These are phyloP conservation scores for Sclerotinia sclerotiorum DNA, from an alignment of 2,329 filamentous ascomycete species.

Conservation along the genomic window DNA sequence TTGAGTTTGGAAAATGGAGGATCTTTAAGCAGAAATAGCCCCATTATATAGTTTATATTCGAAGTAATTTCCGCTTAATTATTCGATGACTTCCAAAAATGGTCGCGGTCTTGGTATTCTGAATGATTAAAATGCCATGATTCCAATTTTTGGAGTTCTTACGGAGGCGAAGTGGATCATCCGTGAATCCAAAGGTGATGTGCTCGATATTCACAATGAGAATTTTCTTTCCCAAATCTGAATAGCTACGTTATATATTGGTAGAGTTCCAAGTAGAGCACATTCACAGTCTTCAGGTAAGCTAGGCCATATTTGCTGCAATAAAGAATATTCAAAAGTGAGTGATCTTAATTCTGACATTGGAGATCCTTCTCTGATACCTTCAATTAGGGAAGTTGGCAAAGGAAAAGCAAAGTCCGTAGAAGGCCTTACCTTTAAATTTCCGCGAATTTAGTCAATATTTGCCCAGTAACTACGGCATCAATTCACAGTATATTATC, in stretches of 20 bases:
- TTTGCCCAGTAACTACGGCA: too few species aligned
- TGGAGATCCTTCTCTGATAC: not conserved
- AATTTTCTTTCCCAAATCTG: not conserved
- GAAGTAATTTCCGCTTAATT: rapidly evolving
- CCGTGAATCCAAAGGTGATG: not conserved
- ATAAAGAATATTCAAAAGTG: not conserved
- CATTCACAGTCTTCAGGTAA: not conserved
- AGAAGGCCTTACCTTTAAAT: too few species aligned
- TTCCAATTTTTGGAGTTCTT: too few species aligned
- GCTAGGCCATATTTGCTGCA: not conserved
- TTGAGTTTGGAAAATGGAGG: not conserved
- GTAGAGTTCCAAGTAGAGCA: not conserved
- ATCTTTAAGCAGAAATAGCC: not conserved
- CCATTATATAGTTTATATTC: not conserved
- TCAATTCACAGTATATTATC: too few species aligned
- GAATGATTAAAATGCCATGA: too few species aligned
- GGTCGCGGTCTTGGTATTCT: too few species aligned
- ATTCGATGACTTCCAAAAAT: not conserved
- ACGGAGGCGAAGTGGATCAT: too few species aligned
- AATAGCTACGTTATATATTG: not conserved
- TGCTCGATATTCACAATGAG: not conserved
- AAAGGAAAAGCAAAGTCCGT: too few species aligned
- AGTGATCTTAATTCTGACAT: not conserved
- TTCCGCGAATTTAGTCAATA: too few species aligned
- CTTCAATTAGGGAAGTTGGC: not conserved